A percentile compares a stretch with the other conserved stretches of the same genome.
Conservation (phyloP, 164 flowering plant genomes). For the Dillenia suffruticosa region DNA sequence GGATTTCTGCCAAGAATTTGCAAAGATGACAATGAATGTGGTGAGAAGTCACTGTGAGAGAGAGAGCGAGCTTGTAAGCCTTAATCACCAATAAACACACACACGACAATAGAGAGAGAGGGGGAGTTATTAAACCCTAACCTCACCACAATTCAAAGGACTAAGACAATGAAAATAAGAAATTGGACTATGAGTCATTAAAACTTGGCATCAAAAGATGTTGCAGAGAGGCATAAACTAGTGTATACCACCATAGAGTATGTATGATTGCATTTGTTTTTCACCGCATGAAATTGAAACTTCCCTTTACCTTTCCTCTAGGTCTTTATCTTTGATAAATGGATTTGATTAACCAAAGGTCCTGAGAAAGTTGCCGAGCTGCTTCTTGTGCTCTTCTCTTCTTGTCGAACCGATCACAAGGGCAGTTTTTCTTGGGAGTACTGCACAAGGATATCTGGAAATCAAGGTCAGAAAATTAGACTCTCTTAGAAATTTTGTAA, state of each 20-base stretch:
- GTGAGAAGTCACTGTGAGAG: too few species aligned
- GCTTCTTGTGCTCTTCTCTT: constrained; percentile 98
- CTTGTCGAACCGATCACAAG: constrained; percentile 91
- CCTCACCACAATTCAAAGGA: too few species aligned
- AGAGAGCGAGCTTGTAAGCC: too few species aligned
- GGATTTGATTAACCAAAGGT: constrained; percentile 84
- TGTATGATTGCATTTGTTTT: constrained; percentile 64
- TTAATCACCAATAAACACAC: too few species aligned
- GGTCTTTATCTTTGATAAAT: constrained; percentile 72
- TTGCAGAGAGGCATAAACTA: background rate
- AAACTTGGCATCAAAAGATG: too few species aligned
- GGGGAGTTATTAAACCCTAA: too few species aligned
- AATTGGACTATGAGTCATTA: too few species aligned
- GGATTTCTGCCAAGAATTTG: too few species aligned
- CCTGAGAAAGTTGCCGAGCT: constrained; percentile 71
- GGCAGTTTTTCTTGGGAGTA: constrained; percentile 85
- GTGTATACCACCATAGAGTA: constrained; percentile 57
- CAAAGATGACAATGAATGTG: too few species aligned
- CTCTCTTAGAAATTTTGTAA: too few species aligned
- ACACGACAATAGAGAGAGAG: too few species aligned
- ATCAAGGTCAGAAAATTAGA: constrained; percentile 4
- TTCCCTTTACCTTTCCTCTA: constrained; percentile 88
- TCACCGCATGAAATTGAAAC: constrained; percentile 87
- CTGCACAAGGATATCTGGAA: constrained; percentile 91
- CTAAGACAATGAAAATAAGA: too few species aligned